Evolutionary conservation across 495 filamentous ascomycete genomes (phyloP).

Genomic region (Cercophora newfieldiana): DNA sequence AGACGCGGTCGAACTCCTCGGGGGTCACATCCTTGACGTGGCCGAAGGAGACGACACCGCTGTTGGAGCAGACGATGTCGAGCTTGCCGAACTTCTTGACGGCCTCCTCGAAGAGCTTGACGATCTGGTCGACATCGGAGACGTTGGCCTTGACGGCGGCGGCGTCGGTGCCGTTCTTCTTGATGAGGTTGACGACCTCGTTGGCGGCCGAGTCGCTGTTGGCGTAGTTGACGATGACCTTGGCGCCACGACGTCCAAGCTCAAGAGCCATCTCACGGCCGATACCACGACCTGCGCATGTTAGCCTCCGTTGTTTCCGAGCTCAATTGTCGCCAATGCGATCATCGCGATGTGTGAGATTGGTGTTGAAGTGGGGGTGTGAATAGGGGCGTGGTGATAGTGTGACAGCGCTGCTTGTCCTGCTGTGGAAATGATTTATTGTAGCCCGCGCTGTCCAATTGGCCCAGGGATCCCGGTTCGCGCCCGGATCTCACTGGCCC

Average conservation of each 20-base stretch:
- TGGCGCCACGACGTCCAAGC: slow-evolving; percentile 72
- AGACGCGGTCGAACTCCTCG: slow-evolving; percentile 74
- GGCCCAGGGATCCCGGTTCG: not conserved
- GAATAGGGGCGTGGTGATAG: too few relatives aligned
- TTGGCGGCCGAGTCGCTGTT: slow-evolving; percentile 61
- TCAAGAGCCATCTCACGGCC: slow-evolving; percentile 76
- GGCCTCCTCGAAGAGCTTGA: slow-evolving; percentile 53
- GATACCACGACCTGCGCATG: slow-evolving; percentile 63
- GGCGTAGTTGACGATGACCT: slow-evolving; percentile 77
- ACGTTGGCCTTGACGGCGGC: slow-evolving; percentile 77
- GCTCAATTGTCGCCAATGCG: not conserved
- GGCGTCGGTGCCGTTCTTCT: slow-evolving; percentile 55
- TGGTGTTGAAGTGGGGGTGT: not conserved
- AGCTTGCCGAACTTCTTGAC: slow-evolving; percentile 60
- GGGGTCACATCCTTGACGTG: slow-evolving; percentile 70
- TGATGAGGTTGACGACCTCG: slow-evolving; percentile 62
- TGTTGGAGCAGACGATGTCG: slow-evolving; percentile 74
- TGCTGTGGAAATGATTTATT: not conserved
- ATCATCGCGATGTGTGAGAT: not conserved
- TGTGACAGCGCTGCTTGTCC: not conserved
- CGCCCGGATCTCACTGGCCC: too few relatives aligned
- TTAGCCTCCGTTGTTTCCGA: not conserved
- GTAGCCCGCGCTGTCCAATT: not conserved
- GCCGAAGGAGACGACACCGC: slow-evolving; percentile 63
- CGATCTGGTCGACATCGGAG: slow-evolving; percentile 63